These are phyloP conservation scores for Chytridiales sp. DNA, from an alignment of 371 early-diverging fungal genomes.

Conservation along the genomic window DNA sequence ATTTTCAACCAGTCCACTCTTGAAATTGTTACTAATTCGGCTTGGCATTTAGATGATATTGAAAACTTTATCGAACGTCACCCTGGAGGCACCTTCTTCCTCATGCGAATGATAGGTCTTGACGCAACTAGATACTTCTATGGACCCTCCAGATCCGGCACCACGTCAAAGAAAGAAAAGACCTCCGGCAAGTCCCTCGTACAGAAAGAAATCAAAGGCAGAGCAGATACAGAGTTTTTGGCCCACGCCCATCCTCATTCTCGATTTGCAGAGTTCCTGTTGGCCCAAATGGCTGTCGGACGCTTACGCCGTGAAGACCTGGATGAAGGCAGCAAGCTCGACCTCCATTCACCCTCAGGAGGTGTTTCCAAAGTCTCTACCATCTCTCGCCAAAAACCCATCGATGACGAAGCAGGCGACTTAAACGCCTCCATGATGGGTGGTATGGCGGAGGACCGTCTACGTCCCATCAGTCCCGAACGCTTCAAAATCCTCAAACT, in stretches of 20 bases:
- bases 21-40: background rate
- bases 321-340: background rate
- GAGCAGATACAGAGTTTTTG: background rate
- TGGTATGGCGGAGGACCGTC: too few relatives aligned
- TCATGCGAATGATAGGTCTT: constrained; percentile 31
- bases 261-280: constrained; percentile 28
- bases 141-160: constrained; percentile 1
- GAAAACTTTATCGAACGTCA: constrained; percentile 28
- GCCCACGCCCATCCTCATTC: constrained; percentile 24
- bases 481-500: constrained; percentile 11
- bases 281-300: constrained; percentile 28
- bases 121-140: constrained; percentile 34
- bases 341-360: background rate
- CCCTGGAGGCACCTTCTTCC: constrained; percentile 35
- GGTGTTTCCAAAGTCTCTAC: background rate
- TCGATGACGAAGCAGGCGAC: constrained; percentile 1
- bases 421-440: too few relatives aligned
- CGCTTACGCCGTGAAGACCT: constrained; percentile 12
- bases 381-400: background rate
- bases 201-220: too few relatives aligned
- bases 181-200: background rate
- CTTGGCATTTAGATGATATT: constrained; percentile 32
- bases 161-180: background rate
- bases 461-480: constrained; percentile 1
- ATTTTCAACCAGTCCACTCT: background rate